A percentile compares a stretch with the other conserved stretches of the same genome.
Conservation (phyloP, 495 filamentous ascomycete species). For the Letharia columbiana region DNA sequence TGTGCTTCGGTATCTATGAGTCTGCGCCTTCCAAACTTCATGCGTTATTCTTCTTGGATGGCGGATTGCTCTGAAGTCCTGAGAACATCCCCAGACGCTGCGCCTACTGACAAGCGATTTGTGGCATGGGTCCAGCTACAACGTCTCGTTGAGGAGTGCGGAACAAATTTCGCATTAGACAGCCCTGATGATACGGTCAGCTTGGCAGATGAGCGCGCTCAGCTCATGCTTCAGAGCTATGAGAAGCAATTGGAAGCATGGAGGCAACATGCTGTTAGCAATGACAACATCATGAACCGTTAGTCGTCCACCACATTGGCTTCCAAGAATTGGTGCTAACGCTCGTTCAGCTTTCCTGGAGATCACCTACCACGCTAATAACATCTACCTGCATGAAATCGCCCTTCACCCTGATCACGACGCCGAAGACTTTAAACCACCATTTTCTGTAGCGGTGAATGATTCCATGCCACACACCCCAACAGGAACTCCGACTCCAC, state of each 20-base stretch:
- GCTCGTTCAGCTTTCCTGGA: conserved; percentile 16
- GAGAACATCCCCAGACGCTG: conserved; percentile 56
- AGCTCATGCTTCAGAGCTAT: conserved; percentile 30
- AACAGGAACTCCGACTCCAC: conserved; percentile 18
- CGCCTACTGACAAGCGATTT: conserved; percentile 49
- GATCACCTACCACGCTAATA: conserved; percentile 23
- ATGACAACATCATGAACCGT: conserved; percentile 26
- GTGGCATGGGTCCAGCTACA: conserved; percentile 29
- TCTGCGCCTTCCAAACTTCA: conserved; percentile 61
- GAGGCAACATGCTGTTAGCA: conserved; percentile 21
- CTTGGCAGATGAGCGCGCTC: conserved; percentile 29
- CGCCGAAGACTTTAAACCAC: conserved; percentile 30
- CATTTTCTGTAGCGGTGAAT: conserved; percentile 23
- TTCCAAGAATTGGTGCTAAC: neutral
- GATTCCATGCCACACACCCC: conserved; percentile 18
- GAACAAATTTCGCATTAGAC: conserved; percentile 29
- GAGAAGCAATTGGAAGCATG: conserved; percentile 29
- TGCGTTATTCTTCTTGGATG: conserved; percentile 68
- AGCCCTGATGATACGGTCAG: conserved; percentile 28
- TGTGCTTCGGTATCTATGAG: conserved; percentile 56
- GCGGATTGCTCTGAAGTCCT: conserved; percentile 63
- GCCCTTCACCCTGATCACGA: conserved; percentile 34
- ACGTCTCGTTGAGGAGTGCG: conserved; percentile 32
- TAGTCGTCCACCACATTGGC: neutral
- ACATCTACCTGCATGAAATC: conserved; percentile 35